phyloP scores from a whole-genome alignment of 1,284 basidiomycete genomes.

The Macrocystidia cucumis region DNA sequence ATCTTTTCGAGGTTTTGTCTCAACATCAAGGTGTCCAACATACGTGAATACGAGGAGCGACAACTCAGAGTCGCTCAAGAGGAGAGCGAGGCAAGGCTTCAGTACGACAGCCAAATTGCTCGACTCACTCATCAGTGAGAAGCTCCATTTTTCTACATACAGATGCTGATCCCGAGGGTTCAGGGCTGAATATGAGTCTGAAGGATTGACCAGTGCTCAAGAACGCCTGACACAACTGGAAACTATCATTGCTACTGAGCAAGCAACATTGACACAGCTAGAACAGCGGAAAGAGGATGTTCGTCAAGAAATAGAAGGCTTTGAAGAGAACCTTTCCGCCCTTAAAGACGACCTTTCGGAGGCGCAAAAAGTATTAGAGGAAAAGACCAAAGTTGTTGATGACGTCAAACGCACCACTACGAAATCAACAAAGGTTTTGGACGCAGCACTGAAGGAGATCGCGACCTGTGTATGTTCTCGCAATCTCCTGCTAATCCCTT shows the following conservation, averaged over 20 bases:
- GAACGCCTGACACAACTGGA: constrained; percentile 59
- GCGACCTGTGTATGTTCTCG: constrained; percentile 52
- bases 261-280: constrained; percentile 47
- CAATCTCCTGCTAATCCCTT: background rate
- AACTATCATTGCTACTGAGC: constrained; percentile 47
- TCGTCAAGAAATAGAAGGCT: constrained; percentile 57
- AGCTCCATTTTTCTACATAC: constrained; percentile 2
- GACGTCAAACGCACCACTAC: constrained; percentile 65
- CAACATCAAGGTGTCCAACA: constrained; percentile 75
- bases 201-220: constrained; percentile 58
- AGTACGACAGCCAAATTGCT: constrained; percentile 85
- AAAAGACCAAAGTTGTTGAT: constrained; percentile 67
- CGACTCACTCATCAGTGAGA: constrained; percentile 82
- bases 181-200: constrained; percentile 75
- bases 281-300: constrained; percentile 51
- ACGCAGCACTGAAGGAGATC: constrained; percentile 88
- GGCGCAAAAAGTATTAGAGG: constrained; percentile 59
- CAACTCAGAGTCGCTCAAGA: constrained; percentile 85
- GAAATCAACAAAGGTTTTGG: constrained; percentile 71
- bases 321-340: constrained; percentile 50
- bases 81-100: constrained; percentile 78
- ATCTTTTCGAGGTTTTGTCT: constrained; percentile 80
- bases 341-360: constrained; percentile 56
- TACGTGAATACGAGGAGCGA: constrained; percentile 92
- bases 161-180: constrained; percentile 1